phyloP scores from a whole-genome alignment of 2,329 filamentous ascomycete species.

The Ploettnerulaceae sp. region DNA sequence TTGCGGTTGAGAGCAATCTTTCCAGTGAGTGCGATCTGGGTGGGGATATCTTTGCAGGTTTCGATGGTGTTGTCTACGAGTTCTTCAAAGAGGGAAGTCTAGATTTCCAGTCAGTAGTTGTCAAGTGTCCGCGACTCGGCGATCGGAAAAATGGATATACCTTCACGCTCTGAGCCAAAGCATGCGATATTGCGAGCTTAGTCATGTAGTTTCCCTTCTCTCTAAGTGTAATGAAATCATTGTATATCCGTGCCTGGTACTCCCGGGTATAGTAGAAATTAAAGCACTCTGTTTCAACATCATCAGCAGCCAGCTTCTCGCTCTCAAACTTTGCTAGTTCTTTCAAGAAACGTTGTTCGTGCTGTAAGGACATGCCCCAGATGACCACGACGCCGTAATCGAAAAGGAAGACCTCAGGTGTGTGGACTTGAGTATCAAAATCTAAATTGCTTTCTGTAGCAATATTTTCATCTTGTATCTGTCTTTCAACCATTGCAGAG shows the following conservation, averaged over 20 bases:
- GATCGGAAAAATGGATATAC: slow-evolving; percentile 37
- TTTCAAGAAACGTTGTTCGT: slow-evolving; percentile 87
- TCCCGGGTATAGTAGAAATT: slow-evolving; percentile 99
- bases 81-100: slow-evolving; percentile 95
- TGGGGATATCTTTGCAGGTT: slow-evolving; percentile 85
- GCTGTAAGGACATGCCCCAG: slow-evolving; percentile 91
- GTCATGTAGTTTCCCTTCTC: slow-evolving; percentile 98
- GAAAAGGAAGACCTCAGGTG: slow-evolving; percentile 91
- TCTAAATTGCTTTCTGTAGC: slow-evolving; percentile 48
- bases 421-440: slow-evolving; percentile 84
- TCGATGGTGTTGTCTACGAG: slow-evolving; percentile 91
- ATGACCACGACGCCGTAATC: slow-evolving; percentile 97
- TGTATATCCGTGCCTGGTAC: slow-evolving; percentile 98
- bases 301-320: slow-evolving; percentile 81
- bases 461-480: slow-evolving; percentile 38
- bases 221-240: slow-evolving; percentile 93
- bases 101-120: slow-evolving; percentile 3
- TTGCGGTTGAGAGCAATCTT: slow-evolving; percentile 82
- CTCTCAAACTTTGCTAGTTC: slow-evolving; percentile 92
- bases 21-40: slow-evolving; percentile 86
- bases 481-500: slow-evolving; percentile 24
- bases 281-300: slow-evolving; percentile 94
- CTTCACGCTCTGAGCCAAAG: slow-evolving; percentile 93
- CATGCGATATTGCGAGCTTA: slow-evolving; percentile 93
- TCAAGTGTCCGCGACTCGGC: not conserved